A percentile compares a stretch with the other conserved stretches of the same genome.
phyloP scores from a whole-genome alignment of 2,329 filamentous ascomycete species.

The Fusarium sp. region DNA sequence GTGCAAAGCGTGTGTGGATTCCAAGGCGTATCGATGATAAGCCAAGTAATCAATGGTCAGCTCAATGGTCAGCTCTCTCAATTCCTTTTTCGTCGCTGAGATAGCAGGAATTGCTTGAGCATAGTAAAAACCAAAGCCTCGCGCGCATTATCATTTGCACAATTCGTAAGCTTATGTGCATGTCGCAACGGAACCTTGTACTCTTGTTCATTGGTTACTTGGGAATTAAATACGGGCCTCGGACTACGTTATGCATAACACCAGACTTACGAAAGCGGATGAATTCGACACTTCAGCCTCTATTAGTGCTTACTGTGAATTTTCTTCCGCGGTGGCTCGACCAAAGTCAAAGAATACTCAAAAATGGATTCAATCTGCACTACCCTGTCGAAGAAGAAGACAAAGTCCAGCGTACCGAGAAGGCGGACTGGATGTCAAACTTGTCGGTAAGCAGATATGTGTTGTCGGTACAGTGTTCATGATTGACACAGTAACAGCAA shows the following conservation, averaged over 20 bases:
- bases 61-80: no score
- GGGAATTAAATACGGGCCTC: neutral
- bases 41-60: no score
- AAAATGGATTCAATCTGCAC: neutral
- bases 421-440: conserved; percentile 18
- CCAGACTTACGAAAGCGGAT: neutral
- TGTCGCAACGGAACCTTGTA: neutral
- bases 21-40: no score
- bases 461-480: no score
- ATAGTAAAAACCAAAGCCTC: no score
- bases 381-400: neutral
- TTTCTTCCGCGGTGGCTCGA: neutral
- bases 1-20: neutral
- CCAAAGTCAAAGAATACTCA: neutral
- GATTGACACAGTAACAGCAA: neutral
- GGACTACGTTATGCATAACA: neutral
- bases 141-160: neutral
- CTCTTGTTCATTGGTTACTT: neutral
- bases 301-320: conserved; percentile 19
- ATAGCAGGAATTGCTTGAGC: no score
- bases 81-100: no score
- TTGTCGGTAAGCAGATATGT: neutral
- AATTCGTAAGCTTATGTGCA: neutral
- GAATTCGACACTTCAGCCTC: neutral
- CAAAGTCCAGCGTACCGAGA: conserved; percentile 3